Base-by-base conservation (phyloP, 495 filamentous ascomycete species). In the Wilcoxina mikolae region DNA sequence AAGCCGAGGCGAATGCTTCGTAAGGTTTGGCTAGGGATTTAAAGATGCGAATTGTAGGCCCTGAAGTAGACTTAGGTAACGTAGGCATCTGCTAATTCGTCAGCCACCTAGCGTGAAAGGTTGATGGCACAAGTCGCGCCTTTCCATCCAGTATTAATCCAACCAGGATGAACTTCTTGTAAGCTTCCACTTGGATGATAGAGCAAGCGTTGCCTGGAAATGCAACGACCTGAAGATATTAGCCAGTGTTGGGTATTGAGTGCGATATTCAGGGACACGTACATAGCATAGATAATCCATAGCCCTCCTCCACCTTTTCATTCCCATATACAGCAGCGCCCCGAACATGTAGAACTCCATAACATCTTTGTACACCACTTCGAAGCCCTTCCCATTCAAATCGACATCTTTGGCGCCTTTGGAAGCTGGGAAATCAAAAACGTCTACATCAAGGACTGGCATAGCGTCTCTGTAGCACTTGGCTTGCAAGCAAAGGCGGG, bases 111-210 rank as follows among this genome's bases (percentile, higher is more conserved):
- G 22, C 23, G 11, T 46, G 23, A 20, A 24, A 18, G 22, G 15
- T 3, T 46, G 43, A 43, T 43, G 39, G 4, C 11, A 29, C 3
- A 35, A 4, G 15, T 45, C 1, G 15, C 9, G 82, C 76, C 68
- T 77, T 82, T 62, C 90, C 90, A 39, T 80, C 70, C 18, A 74
- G 71, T 9, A 96, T 72, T 33, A 94, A 69, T 31, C 78, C 76
- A 3, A 89, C 76, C n/a, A 98, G 70, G 7, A 91, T 67, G 83
- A 86, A 94, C 70, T 93, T 95, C 67, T 90, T 94, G 72, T 94
- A 93, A 12, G 85, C 86, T 60, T 94, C 87, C 1, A 84, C 73
- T 28, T 66, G 64, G 50, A 60, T 66, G 20, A 47, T 38, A 5
- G 64, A 66, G 28, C 59, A 66, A 12, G 56, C 48, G 51, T 47